Evolutionary conservation across 106 monocot genomes (phyloP).

Genomic region (Chionographis japonica): DNA sequence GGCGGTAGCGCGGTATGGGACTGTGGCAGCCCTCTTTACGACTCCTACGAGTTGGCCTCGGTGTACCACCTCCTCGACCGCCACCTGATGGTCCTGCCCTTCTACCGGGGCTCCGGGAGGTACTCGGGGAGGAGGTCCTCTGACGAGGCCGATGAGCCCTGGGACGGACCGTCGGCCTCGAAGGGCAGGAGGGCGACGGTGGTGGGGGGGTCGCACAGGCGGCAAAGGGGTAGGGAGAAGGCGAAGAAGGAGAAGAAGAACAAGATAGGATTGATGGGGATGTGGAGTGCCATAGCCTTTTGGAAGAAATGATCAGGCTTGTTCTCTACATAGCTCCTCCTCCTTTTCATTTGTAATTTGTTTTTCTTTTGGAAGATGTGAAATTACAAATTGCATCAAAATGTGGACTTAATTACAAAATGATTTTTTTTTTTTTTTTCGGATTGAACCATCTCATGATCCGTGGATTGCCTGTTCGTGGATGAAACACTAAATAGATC

Average conservation of each 20-base stretch:
- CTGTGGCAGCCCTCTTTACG: conserved; percentile 67
- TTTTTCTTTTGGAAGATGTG: too few relatives aligned
- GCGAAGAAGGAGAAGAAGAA: background rate
- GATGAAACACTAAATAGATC: too few relatives aligned
- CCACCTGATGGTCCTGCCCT: conserved; percentile 30
- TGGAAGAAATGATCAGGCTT: conserved; percentile 13
- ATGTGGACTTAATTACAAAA: too few relatives aligned
- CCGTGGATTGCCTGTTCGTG: too few relatives aligned
- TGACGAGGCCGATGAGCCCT: background rate
- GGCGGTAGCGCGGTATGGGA: conserved; percentile 37
- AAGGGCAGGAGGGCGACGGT: background rate
- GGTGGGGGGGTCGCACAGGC: background rate
- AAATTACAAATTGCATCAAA: too few relatives aligned
- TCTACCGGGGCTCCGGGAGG: conserved; percentile 1
- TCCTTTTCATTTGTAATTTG: too few relatives aligned
- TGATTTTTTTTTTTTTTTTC: too few relatives aligned
- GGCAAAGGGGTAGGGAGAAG: background rate
- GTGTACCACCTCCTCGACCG: conserved; percentile 39
- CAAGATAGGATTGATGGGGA: background rate
- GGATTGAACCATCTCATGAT: too few relatives aligned
- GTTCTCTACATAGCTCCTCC: too few relatives aligned
- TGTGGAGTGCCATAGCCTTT: conserved; percentile 17
- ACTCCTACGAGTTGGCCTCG: conserved; percentile 55
- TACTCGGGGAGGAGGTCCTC: background rate
- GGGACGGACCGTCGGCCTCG: background rate